Evolutionary conservation across 2,329 filamentous ascomycete genomes (phyloP), one percentile per base, ranked within the genome.

Genomic region (Hortaea sp.): DNA sequence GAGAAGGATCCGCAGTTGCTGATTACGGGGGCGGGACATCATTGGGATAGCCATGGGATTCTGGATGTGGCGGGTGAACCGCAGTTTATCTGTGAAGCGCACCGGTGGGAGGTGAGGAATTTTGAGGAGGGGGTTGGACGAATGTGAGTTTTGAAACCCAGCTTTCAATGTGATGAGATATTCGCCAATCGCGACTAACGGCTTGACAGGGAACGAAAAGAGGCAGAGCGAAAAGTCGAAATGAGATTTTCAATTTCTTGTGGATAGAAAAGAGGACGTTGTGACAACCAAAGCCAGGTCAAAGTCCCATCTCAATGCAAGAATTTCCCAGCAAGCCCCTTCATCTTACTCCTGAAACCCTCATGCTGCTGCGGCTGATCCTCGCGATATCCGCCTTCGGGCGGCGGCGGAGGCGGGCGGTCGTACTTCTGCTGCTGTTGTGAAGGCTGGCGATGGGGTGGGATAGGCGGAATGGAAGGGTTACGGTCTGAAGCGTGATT

Each of bases 111-210:
- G 54, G 67, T 78, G 12, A 65, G 69, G 20, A 38, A 83, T 84
- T 61, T 83, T 86, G 10, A 70, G 74, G 54, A 72, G 69, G 40
- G 88, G 84, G 84, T 55, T 88, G 64, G 56, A 72, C 52, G 77
- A 82, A 57, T 84, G 76, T 72, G 43, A 54, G 46, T 48, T 9
- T 11, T 20, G 11, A 10, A 10, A 37, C 4, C 12, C 32, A 37
- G 12, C 10, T 12, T 37, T 10, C 32, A 10, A 37, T 3, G 10
- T 37, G 10, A 4, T 37, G 32, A 10, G 32, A 37, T 12, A 10
- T 37, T 4, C 10, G 32, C 32, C 12, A 12, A 2, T 4, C 20
- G 20, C 2, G 20, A 20, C 20, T 20, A 20, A 20, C 20, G 20
- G 20, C 20, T 20, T 20, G 20, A 20, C 20, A 20, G 20, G 20